Evolutionary conservation across 2,329 filamentous ascomycete species (phyloP).

Genomic region (Orbilia quercus): DNA sequence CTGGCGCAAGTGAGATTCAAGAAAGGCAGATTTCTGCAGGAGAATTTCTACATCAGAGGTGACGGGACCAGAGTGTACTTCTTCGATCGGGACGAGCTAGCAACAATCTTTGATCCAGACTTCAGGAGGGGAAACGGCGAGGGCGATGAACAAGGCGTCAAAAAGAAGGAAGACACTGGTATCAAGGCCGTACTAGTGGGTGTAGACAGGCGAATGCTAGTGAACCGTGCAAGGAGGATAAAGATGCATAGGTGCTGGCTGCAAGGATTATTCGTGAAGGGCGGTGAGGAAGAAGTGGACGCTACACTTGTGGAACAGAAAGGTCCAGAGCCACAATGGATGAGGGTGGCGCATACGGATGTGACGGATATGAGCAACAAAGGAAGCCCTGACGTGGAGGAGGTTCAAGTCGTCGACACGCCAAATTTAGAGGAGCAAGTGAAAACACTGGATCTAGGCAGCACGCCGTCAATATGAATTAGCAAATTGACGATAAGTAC

Average conservation of each 20-base stretch:
- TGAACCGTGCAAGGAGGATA: conserved; percentile 87
- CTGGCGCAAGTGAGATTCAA: conserved; percentile 96
- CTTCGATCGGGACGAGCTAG: conserved; percentile 87
- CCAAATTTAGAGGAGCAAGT: conserved; percentile 45
- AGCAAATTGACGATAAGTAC: background rate
- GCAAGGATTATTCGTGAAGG: conserved; percentile 81
- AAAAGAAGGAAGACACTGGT: conserved; percentile 33
- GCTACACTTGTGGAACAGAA: conserved; percentile 36
- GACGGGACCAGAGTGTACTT: conserved; percentile 98
- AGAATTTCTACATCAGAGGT: conserved; percentile 96
- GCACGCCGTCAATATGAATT: conserved; percentile 28
- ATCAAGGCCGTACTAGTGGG: conserved; percentile 73
- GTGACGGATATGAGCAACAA: conserved; percentile 21
- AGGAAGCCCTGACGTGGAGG: conserved; percentile 16
- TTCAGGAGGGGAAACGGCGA: conserved; percentile 31
- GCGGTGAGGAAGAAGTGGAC: conserved; percentile 42
- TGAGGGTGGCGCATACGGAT: conserved; percentile 53
- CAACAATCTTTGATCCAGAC: conserved; percentile 68
- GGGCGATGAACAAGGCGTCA: conserved; percentile 50
- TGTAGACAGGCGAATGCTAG: conserved; percentile 86
- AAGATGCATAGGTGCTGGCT: conserved; percentile 99
- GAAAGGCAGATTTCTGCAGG: conserved; percentile 90
- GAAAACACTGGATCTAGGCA: conserved; percentile 31
- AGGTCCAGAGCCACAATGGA: conserved; percentile 51
- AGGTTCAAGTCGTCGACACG: conserved; percentile 41